phyloP scores from a whole-genome alignment of 2,329 filamentous ascomycete genomes.

The Colletotrichum sp. region DNA sequence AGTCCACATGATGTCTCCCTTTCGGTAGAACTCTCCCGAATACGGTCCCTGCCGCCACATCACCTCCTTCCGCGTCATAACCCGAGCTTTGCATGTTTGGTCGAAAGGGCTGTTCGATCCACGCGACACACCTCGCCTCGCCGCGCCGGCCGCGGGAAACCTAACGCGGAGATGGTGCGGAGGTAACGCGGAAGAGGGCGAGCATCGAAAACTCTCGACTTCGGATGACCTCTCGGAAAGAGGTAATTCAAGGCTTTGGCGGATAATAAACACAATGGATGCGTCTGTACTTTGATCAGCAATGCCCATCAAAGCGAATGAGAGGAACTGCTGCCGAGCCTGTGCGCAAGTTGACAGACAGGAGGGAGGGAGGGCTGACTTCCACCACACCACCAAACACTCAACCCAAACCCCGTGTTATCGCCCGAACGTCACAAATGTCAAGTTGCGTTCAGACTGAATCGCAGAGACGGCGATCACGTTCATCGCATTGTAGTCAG shows the following conservation, averaged over 20 bases:
- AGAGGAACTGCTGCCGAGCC: background rate
- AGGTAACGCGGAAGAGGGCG: background rate
- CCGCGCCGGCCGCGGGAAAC: background rate
- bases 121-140: background rate
- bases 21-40: background rate
- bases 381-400: background rate
- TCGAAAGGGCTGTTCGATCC: background rate
- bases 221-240: background rate
- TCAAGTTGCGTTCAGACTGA: background rate
- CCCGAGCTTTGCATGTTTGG: background rate
- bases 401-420: background rate
- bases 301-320: rapidly evolving
- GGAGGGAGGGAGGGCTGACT: background rate
- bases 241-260: background rate
- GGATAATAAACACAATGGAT: rapidly evolving
- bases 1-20: background rate
- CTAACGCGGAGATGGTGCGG: background rate
- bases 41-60: background rate
- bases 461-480: background rate
- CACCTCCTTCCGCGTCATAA: background rate
- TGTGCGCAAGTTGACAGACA: background rate
- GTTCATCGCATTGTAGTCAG: background rate
- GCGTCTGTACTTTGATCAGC: background rate
- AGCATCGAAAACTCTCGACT: background rate
- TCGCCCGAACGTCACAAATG: background rate